Evolutionary conservation across 108 stramenopile genomes (phyloP).

Genomic region (Heterococcus sp.): DNA sequence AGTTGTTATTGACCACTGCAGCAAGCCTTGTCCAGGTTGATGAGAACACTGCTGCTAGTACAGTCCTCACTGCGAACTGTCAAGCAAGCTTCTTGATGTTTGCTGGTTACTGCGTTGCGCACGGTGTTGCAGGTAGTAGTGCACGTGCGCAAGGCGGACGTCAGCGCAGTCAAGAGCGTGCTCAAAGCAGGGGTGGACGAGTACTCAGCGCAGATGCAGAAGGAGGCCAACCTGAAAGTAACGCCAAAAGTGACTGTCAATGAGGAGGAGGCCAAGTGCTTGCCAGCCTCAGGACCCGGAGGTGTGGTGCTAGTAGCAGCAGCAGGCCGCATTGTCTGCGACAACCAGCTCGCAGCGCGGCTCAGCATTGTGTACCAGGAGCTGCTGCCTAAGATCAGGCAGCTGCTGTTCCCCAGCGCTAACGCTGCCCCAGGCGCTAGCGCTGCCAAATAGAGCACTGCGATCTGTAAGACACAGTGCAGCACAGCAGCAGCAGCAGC

Average conservation of each 20-base stretch:
- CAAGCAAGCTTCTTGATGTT: no score
- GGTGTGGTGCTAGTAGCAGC: slow-evolving; percentile 86
- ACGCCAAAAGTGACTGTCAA: slow-evolving; percentile 76
- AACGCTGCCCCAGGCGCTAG: neutral
- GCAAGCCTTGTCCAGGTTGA: no score
- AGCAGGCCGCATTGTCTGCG: slow-evolving; percentile 87
- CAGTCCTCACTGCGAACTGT: no score
- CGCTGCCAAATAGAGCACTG: no score
- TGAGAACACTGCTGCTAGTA: no score
- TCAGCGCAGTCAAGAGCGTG: slow-evolving; percentile 68
- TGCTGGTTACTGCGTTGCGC: no score
- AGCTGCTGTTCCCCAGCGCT: slow-evolving; percentile 22
- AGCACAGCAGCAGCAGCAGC: no score
- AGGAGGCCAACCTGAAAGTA: slow-evolving; percentile 76
- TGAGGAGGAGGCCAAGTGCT: slow-evolving; percentile 57
- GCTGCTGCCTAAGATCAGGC: slow-evolving; percentile 84
- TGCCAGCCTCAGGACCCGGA: slow-evolving; percentile 61
- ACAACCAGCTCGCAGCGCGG: slow-evolving; percentile 90
- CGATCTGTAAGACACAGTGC: no score
- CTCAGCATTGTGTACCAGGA: slow-evolving; percentile 83
- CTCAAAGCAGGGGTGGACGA: slow-evolving; percentile 74
- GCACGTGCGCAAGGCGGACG: slow-evolving; percentile 82
- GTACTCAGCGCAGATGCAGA: slow-evolving; percentile 87
- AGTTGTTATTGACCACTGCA: no score
- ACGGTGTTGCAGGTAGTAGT: no score